Percentiles rank a stretch among this genome's conserved stretches.
These are phyloP conservation scores for Xanthoceras sorbifolium DNA, from an alignment of 345 rosid species.

Conservation along the genomic window DNA sequence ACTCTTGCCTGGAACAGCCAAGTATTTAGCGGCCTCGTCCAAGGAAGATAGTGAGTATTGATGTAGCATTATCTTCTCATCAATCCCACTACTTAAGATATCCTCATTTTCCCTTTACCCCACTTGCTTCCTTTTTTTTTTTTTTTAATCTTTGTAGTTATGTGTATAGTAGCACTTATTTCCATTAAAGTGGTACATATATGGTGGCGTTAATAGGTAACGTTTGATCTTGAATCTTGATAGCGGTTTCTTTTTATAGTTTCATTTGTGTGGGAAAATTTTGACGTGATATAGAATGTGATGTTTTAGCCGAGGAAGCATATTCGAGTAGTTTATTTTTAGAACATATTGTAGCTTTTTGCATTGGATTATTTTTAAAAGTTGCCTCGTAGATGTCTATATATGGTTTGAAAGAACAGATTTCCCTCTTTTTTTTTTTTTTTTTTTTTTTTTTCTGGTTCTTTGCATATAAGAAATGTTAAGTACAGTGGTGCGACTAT, in stretches of 20 bases:
- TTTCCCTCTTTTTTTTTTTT: no score
- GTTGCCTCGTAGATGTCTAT: background rate
- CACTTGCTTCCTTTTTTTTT: background rate
- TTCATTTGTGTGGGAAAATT: conserved; percentile 16
- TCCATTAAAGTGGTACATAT: background rate
- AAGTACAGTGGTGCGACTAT: no score
- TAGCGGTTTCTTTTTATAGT: background rate
- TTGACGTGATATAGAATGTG: conserved; percentile 15
- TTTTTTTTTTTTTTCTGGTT: no score
- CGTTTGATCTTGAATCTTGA: background rate
- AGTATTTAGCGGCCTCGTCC: conserved; percentile 96
- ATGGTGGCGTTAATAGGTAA: conserved; percentile 8
- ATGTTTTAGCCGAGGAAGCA: conserved; percentile 6
- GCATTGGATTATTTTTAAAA: background rate
- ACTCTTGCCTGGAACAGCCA: conserved; percentile 97
- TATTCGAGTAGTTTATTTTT: background rate
- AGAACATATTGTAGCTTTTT: background rate
- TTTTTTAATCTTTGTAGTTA: background rate
- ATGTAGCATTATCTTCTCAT: background rate
- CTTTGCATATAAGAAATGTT: background rate
- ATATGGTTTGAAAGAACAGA: background rate
- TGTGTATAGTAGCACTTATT: conserved; percentile 10
- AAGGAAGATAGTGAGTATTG: conserved; percentile 62
- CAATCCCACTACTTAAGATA: background rate
- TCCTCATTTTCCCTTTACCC: background rate